Conservation (phyloP, 306 rosid genomes). For the Sechiopsis laciniata region DNA sequence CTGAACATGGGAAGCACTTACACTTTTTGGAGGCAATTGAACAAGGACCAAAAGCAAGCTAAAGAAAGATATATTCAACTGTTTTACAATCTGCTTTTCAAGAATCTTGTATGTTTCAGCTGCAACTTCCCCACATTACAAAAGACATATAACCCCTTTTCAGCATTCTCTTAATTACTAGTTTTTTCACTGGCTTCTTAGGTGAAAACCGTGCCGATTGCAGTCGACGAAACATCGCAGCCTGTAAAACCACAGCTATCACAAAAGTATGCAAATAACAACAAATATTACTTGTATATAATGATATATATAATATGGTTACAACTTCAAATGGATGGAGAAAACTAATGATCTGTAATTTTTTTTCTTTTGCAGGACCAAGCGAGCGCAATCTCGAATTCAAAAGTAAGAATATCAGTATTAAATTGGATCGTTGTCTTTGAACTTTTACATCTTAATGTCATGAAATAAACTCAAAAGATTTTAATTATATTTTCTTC, state of each 20-base stretch:
- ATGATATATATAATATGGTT: not conserved
- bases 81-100: constrained; percentile 66
- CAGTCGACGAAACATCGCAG: constrained; percentile 33
- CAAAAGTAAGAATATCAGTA: constrained; percentile 42
- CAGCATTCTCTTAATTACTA: not conserved
- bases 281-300: not conserved
- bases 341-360: not conserved
- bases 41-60: constrained; percentile 72
- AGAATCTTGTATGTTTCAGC: constrained; percentile 46
- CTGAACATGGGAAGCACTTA: constrained; percentile 71
- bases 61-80: constrained; percentile 77
- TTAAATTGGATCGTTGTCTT: constrained; percentile 14
- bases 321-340: too few species aligned
- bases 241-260: constrained; percentile 27
- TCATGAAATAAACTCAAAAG: not conserved
- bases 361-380: constrained; percentile 40
- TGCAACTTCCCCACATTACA: not conserved
- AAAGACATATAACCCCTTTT: not conserved
- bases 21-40: constrained; percentile 64
- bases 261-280: constrained; percentile 34
- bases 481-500: constrained; percentile 3
- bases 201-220: constrained; percentile 59
- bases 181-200: constrained; percentile 18
- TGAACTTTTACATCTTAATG: not conserved
- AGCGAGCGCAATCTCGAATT: constrained; percentile 51